A percentile compares a stretch with the other conserved stretches of the same genome.
Evolutionary conservation across 805 yeast genomes (phyloP).

Genomic region (Hanseniaspora occidentalis): DNA sequence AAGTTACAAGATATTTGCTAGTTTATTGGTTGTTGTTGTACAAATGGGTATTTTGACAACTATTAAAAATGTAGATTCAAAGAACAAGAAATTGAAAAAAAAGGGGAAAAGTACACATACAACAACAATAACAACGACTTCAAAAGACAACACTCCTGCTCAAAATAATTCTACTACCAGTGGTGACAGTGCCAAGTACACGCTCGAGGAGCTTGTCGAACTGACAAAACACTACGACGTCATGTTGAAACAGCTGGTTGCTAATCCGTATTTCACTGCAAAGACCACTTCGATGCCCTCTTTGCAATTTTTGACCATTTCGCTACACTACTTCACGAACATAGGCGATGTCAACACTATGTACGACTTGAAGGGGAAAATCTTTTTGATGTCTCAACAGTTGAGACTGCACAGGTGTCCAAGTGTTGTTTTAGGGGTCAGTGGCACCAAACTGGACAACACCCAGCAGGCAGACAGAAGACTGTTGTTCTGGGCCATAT

Average conservation of each 20-base stretch:
- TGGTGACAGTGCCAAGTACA: too few relatives aligned
- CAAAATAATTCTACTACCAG: too few relatives aligned
- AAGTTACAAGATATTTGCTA: constrained; percentile 20
- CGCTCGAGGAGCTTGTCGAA: constrained; percentile 4
- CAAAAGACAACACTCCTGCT: too few relatives aligned
- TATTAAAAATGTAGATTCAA: constrained; percentile 16
- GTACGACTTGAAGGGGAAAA: constrained; percentile 64
- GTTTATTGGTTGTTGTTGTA: constrained; percentile 16
- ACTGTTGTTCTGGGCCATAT: constrained; percentile 74
- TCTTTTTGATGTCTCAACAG: constrained; percentile 76
- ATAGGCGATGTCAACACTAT: constrained; percentile 64
- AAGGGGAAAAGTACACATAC: too few relatives aligned
- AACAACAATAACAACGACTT: too few relatives aligned
- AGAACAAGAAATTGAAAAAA: too few relatives aligned
- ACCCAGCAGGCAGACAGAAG: constrained; percentile 76
- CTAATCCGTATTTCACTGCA: constrained; percentile 44
- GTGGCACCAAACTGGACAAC: constrained; percentile 51
- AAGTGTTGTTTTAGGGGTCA: constrained; percentile 58
- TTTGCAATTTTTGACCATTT: constrained; percentile 54
- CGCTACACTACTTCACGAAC: constrained; percentile 57
- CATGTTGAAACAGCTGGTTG: constrained; percentile 44
- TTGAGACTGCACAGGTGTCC: constrained; percentile 79
- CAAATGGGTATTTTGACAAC: constrained; percentile 21
- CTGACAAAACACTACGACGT: constrained; percentile 41
- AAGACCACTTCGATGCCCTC: constrained; percentile 53